Evolutionary conservation across 768 basidiomycete species (phyloP), one percentile per base, ranked within the genome.

Genomic region (Gymnopilus junonius): DNA sequence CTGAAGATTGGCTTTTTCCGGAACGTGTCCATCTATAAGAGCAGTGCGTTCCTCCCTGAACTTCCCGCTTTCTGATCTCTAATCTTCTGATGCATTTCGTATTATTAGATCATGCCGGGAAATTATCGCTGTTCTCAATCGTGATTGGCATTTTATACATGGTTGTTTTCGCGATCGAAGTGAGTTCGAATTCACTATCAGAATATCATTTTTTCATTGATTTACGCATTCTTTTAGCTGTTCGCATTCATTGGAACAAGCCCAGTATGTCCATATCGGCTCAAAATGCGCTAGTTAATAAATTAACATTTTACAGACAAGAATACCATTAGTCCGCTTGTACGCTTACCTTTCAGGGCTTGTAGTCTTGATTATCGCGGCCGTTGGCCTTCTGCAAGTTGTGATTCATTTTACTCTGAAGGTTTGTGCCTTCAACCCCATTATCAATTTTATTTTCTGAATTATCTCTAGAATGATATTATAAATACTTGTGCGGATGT

Each of bases 371-470:
- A 69, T 88, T 1, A 75, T 88, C 23, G 66, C 83, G 6, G 89
- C 75, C 0, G 74, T 83, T 3, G 85, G 83, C 7, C 65, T 93
- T 40, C 68, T 88, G 64, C 81, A 85, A 29, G 76, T 86, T 8
- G 73, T 93, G 8, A 77, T 85, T 1, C 92, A 94, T 69, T 93
- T 92, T 66, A 79, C 78, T 0, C 81, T 82, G 77, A 93, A 92
- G 84, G 91, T 85, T 42, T 23, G 76, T 69, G 0, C 23, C 29
- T 10, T 5, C 40, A 17, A 31, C 31, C 20, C 42, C 14, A 5
- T 57, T 34, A 6, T 50, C 20, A 0, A 34, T 21, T 46, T 39
- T 25, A 46, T 45, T n/a, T 25, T 23, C 27, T 60, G 10, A 32
- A 20, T 25, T 48, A 1, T 37, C 1, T 17, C 20, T 61, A 92